phyloP scores from a whole-genome alignment of 495 filamentous ascomycete species.

The Penicillium chermesinum region DNA sequence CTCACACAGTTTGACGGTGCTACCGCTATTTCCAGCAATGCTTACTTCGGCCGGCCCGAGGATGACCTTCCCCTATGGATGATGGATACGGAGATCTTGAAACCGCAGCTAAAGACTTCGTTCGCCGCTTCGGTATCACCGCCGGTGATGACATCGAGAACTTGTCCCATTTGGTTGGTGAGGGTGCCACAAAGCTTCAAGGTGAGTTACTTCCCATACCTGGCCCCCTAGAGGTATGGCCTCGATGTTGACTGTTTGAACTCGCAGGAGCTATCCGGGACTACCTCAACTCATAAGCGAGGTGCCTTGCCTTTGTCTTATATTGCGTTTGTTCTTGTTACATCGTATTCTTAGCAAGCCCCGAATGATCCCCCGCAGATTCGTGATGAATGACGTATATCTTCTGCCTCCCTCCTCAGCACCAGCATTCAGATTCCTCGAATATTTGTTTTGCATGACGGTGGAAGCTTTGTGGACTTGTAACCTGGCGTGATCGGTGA shows the following conservation, averaged over 20 bases:
- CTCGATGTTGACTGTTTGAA: slow-evolving; percentile 10
- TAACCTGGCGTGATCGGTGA: slow-evolving; percentile 10
- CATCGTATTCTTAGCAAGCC: slow-evolving; percentile 24
- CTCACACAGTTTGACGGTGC: slow-evolving; percentile 92
- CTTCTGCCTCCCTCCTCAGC: slow-evolving; percentile 5
- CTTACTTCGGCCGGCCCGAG: slow-evolving; percentile 88
- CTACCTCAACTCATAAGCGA: slow-evolving; percentile 66
- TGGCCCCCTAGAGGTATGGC: background rate
- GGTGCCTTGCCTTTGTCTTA: background rate
- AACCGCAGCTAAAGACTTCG: slow-evolving; percentile 87
- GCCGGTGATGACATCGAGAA: slow-evolving; percentile 94
- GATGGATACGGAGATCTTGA: slow-evolving; percentile 80
- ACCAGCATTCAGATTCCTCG: slow-evolving; percentile 3
- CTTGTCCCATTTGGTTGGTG: slow-evolving; percentile 70
- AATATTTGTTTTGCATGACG: background rate
- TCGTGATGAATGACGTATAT: slow-evolving; percentile 22
- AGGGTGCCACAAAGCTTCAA: slow-evolving; percentile 78
- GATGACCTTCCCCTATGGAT: slow-evolving; percentile 61
- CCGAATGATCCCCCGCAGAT: slow-evolving; percentile 11
- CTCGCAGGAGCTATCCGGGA: slow-evolving; percentile 63
- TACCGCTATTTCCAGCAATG: slow-evolving; percentile 86
- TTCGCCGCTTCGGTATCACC: slow-evolving; percentile 89
- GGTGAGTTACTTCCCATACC: slow-evolving; percentile 37
- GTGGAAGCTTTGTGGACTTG: slow-evolving; percentile 9
- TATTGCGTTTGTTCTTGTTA: slow-evolving; percentile 15